phyloP scores from a whole-genome alignment of 495 filamentous ascomycete genomes.

The Oidiodendron maius region DNA sequence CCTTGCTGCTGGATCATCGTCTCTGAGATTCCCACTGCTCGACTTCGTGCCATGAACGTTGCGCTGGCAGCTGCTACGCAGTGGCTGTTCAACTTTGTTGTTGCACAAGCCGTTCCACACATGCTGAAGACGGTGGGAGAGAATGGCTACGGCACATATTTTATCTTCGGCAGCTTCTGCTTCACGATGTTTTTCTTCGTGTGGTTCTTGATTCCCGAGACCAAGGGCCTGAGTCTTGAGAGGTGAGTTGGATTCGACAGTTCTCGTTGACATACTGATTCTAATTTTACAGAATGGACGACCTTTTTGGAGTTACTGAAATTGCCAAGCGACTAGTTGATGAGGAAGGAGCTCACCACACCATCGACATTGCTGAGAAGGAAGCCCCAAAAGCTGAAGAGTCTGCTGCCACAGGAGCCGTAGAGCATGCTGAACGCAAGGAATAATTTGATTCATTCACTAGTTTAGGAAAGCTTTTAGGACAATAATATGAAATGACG shows the following conservation, averaged over 20 bases:
- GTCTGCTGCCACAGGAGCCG: constrained; percentile 2
- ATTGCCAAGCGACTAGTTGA: constrained; percentile 15
- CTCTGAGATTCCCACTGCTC: constrained; percentile 66
- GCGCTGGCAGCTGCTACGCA: constrained; percentile 61
- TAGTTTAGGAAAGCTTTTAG: background rate
- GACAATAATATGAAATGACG: background rate
- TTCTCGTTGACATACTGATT: constrained; percentile 27
- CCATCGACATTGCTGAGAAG: background rate
- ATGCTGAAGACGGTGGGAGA: constrained; percentile 60
- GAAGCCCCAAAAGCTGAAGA: constrained; percentile 5
- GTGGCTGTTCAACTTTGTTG: constrained; percentile 68
- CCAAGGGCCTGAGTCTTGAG: constrained; percentile 52
- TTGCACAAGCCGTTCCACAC: constrained; percentile 53
- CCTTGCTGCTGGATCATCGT: constrained; percentile 76
- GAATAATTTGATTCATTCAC: too few relatives aligned
- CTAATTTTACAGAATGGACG: constrained; percentile 30
- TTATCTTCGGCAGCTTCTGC: constrained; percentile 57
- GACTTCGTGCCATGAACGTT: constrained; percentile 66
- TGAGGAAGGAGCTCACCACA: constrained; percentile 9
- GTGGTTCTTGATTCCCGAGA: constrained; percentile 70
- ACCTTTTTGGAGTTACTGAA: constrained; percentile 43
- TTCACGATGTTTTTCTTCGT: constrained; percentile 56
- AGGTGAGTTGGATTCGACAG: constrained; percentile 33
- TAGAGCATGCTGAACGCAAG: background rate
- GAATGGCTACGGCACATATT: constrained; percentile 57